Base-by-base conservation (phyloP, 805 yeast genomes). In the Saccharomycodes ludwigii region DNA sequence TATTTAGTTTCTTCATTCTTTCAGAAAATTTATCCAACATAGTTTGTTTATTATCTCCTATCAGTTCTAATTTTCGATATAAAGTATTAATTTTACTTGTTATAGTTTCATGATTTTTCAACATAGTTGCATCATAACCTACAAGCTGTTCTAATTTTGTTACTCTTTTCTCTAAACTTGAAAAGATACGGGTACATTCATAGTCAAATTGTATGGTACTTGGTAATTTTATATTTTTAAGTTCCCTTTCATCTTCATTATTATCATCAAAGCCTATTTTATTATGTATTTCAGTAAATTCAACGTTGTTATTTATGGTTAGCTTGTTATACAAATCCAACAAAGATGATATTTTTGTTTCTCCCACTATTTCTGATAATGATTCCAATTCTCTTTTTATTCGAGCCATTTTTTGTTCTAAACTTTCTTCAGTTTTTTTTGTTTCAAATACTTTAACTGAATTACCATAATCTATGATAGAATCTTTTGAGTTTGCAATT, bases 31-130 rank as follows among this genome's bases (percentile, higher is more conserved):
- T 29, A 2, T 23, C 18, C 15, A 54, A 30, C 5, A 38, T 37
- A 2, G n/a, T n/a, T n/a, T 41, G 45, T 5, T 40, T 30, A 38
- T 53, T 53, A 26, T 46, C 40, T 15, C 48, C 34, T 4, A 58
- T 21, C 2, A 58, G 40, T 23, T 46, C 43, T 20, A 50, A 36
- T 27, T 47, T 49, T 19, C 58, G 37, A 32, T 44, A 49, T 0
- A 58, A 32, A 11, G 48, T 51, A 26, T 57, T 54, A 5, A 58
- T 39, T 6, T 41, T 41, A 7, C 52, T 32, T 10, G 44, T 48
- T 4, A 54, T 30, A 5, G 46, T 40, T n/a, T 25, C 33, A n/a
- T 11, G 22, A 29, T n/a, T n/a, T n/a, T n/a, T n/a, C n/a, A n/a
- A n/a, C n/a, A n/a, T n/a, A 22, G 13, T 21, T 18, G 25, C 36